Evolutionary conservation across 345 rosid species (phyloP), one percentile per base, ranked within the genome.

Genomic region (Moringa oleifera): DNA sequence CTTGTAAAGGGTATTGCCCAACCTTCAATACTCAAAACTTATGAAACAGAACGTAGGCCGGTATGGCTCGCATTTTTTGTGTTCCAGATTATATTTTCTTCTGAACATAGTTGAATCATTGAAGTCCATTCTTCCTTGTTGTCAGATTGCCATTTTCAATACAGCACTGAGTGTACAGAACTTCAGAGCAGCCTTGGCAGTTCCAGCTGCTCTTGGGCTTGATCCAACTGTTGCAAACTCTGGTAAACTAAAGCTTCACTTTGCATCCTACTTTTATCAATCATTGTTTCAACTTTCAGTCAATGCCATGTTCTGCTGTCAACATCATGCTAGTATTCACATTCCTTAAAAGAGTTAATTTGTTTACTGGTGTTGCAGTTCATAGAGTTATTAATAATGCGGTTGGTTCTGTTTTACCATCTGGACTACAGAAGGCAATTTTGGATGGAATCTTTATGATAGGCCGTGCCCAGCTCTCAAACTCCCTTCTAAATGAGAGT

Each of bases 391-490:
- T 86, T 64, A 76, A 75, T 68, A 63, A 76, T 13, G 83, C 77
- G 20, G 64, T 80, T 23, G 86, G 87, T 68, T 78, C 90, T 57
- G 45, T 88, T 71, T 80, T 94, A 59, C 97, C 99, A 59, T 79
- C 83, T 61, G 79, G 73, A 52, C 63, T 88, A 62, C 99, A 90
- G 76, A 86, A 67, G 81, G 75, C 81, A 46, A 55, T 90, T 60
- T 77, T 94, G 74, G 90, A 90, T 46, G 86, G 87, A 66, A 78
- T 87, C 64, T 94, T 94, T 73, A 81, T 75, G 16, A 49, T 90
- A 53, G 97, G 99, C 51, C 97, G 97, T 70, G 86, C 84, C 51
- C 99, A 90, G 82, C 85, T 86, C 66, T 88, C 99, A 31, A 84
- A 82, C 53, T 72, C 68, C 61, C 52, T 90, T 69, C 78, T 94